Evolutionary conservation across 148 eudicot genomes (phyloP), one percentile per base, ranked within the genome.

Genomic region (Fagopyrum homotropicum): DNA sequence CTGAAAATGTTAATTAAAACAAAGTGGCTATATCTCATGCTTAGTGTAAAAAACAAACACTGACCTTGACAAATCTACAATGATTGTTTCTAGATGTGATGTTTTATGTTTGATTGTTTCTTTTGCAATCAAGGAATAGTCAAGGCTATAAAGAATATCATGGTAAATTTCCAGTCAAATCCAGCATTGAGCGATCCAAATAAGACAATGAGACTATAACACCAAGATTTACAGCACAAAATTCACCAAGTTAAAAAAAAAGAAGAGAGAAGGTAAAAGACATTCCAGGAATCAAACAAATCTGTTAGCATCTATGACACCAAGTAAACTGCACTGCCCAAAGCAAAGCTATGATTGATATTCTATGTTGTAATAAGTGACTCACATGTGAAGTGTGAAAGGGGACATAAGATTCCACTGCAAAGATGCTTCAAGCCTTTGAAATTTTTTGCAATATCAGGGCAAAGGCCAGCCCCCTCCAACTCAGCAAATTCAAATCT

Each of bases 341-440:
- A 75, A 69, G 47, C 40, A 47, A 76, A 66, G 78, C 49, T 79
- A 75, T 77, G 69, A 79, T 75, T 63, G 74, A 81, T 77, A 82
- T 77, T 79, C 75, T 75, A 75, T 60, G 82, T 56, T 45, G 77
- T 64, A 77, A 79, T 69, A 75, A 82, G 81, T 77, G 75, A 85
- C 88, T 82, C 87, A 81, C 85, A 83, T 82, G 78, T 69, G 76
- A 77, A 72, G 63, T 71, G 70, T 73, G 56, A 73, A 66, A 66
- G 77, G 72, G 71, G 70, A 81, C 76, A 76, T 59, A 60, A 73
- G 75, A 47, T 77, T 84, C 75, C 73, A 57, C 73, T 55, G 76
- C 59, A 75, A 50, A 63, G 71, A 71, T 60, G 70, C 82, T 84
- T 73, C 64, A 66, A 66, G 46, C 47, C 46, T 66, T 66, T 40